Evolutionary conservation across 2,329 filamentous ascomycete species (phyloP).

Genomic region (Claviceps fusiformis): DNA sequence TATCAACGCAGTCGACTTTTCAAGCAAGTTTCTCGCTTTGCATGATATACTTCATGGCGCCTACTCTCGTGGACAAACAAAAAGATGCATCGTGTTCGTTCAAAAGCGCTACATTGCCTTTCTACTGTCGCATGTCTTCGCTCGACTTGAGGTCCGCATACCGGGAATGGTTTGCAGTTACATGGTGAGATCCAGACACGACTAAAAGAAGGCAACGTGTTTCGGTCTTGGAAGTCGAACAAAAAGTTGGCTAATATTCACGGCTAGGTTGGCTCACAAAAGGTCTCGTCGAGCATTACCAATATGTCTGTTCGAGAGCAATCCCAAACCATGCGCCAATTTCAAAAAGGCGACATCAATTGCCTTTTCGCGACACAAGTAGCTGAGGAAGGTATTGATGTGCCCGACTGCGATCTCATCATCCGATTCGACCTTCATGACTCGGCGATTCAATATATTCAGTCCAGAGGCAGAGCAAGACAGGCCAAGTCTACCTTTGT

Average conservation of each 20-base stretch:
- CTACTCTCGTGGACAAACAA: constrained; percentile 43
- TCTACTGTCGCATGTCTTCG: constrained; percentile 56
- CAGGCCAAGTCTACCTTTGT: constrained; percentile 66
- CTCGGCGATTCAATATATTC: constrained; percentile 89
- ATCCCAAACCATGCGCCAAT: constrained; percentile 55
- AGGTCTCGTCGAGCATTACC: constrained; percentile 32
- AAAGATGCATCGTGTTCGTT: constrained; percentile 76
- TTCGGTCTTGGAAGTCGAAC: background rate
- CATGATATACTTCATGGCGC: constrained; percentile 44
- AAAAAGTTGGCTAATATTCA: background rate
- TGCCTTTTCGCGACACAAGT: constrained; percentile 55
- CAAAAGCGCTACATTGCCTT: constrained; percentile 64
- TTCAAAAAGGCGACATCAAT: constrained; percentile 44
- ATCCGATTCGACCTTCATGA: constrained; percentile 74
- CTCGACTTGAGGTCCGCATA: constrained; percentile 37
- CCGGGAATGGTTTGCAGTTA: constrained; percentile 45
- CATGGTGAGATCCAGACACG: constrained; percentile 34
- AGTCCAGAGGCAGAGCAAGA: constrained; percentile 78
- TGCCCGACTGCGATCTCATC: constrained; percentile 53
- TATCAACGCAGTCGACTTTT: constrained; percentile 33
- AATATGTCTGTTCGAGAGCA: constrained; percentile 62
- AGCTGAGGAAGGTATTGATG: constrained; percentile 54
- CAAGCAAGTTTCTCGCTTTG: constrained; percentile 59
- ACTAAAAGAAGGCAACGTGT: background rate
- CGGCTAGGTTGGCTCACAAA: constrained; percentile 17